A percentile compares a stretch with the other conserved stretches of the same genome.
Conservation (phyloP, 2,329 filamentous ascomycete genomes). For the Sphaceloma murrayae region DNA sequence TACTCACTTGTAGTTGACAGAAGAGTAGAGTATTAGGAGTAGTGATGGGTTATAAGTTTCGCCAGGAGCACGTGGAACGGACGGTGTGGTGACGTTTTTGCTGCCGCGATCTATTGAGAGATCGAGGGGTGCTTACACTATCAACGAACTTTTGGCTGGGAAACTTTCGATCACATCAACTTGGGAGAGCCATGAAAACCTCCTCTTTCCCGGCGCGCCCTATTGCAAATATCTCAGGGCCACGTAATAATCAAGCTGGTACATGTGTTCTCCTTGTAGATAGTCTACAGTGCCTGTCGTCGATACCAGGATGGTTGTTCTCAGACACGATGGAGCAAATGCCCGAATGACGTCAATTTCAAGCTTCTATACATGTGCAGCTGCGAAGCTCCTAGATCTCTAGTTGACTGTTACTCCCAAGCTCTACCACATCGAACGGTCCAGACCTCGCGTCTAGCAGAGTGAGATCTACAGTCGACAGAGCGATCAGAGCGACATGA, state of each 20-base stretch:
- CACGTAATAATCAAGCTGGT: too few relatives aligned
- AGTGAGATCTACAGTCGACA: neutral
- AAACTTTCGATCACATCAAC: neutral
- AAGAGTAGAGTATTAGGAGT: neutral
- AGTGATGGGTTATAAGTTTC: neutral
- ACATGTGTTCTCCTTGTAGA: too few relatives aligned
- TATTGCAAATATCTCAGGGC: too few relatives aligned
- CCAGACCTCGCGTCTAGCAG: neutral
- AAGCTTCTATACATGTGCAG: constrained; percentile 5
- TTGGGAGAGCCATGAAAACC: too few relatives aligned
- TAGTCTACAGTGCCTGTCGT: too few relatives aligned
- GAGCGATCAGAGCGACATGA: constrained; percentile 1
- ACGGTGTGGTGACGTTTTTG: constrained; percentile 9
- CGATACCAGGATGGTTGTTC: too few relatives aligned
- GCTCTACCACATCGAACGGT: neutral
- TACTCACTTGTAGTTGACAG: too few relatives aligned
- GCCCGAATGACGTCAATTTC: constrained; percentile 12
- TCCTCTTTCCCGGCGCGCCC: neutral
- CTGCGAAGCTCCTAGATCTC: neutral
- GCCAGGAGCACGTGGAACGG: constrained; percentile 7
- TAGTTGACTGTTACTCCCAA: neutral
- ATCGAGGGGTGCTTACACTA: constrained; percentile 11
- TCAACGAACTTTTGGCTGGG: neutral
- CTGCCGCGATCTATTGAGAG: constrained; percentile 1
- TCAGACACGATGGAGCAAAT: too few relatives aligned